phyloP scores from a whole-genome alignment of 768 basidiomycete species.

The Pulveroboletus frians region DNA sequence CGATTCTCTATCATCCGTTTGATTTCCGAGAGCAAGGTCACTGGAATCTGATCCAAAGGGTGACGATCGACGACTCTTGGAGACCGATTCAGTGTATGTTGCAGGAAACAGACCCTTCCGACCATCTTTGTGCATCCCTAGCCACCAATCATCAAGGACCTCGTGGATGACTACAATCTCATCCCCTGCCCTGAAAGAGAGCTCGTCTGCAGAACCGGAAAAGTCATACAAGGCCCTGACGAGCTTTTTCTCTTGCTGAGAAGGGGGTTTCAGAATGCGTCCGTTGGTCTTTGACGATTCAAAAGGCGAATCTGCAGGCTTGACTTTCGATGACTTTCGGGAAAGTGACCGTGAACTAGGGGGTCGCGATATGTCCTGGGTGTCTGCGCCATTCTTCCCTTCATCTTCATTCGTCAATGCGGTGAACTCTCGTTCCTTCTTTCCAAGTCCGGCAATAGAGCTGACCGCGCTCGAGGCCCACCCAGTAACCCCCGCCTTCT shows the following conservation, averaged over 20 bases:
- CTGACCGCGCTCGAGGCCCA: slow-evolving; percentile 68
- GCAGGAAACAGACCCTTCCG: slow-evolving; percentile 78
- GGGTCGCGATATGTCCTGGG: slow-evolving; percentile 29
- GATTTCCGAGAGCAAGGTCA: slow-evolving; percentile 9
- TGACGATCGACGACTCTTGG: slow-evolving; percentile 21
- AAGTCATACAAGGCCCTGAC: slow-evolving; percentile 77
- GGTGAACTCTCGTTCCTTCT: slow-evolving; percentile 61
- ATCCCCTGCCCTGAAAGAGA: slow-evolving; percentile 68
- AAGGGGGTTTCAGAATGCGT: slow-evolving; percentile 48
- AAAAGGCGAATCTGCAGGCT: slow-evolving; percentile 16
- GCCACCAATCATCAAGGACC: slow-evolving; percentile 88
- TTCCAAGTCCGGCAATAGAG: slow-evolving; percentile 51
- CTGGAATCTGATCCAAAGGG: slow-evolving; percentile 30
- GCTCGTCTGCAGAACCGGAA: slow-evolving; percentile 67
- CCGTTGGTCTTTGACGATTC: slow-evolving; percentile 27
- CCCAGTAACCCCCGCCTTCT: slow-evolving; percentile 34
- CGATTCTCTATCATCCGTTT: slow-evolving; percentile 23
- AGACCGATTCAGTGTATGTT: slow-evolving; percentile 55
- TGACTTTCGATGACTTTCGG: slow-evolving; percentile 27
- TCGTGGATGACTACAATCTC: slow-evolving; percentile 74
- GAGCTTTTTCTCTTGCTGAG: slow-evolving; percentile 44
- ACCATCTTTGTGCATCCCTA: slow-evolving; percentile 64
- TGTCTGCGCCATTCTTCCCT: slow-evolving; percentile 20
- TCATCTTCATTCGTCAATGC: slow-evolving; percentile 45
- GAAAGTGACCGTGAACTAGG: slow-evolving; percentile 33